Conservation (phyloP, 768 basidiomycete genomes). For the Rhizopogon vesiculosus region DNA sequence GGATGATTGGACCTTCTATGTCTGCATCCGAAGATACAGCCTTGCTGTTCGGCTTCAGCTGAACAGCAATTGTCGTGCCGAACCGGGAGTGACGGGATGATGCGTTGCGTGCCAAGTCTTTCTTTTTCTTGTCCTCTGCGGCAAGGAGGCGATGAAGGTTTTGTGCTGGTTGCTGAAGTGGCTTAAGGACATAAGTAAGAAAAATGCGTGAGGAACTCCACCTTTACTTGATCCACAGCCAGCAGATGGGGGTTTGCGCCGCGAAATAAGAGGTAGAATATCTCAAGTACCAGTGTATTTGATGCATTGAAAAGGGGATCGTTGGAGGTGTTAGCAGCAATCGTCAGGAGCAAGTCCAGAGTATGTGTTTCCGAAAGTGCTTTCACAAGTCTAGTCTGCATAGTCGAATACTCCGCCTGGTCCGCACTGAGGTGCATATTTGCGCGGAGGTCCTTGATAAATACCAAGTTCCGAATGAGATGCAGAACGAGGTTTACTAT, state of each 20-base stretch:
- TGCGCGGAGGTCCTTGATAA: constrained; percentile 82
- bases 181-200: constrained; percentile 10
- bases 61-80: constrained; percentile 89
- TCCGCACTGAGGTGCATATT: constrained; percentile 72
- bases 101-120: constrained; percentile 47
- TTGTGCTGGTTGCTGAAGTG: constrained; percentile 56
- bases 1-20: constrained; percentile 6
- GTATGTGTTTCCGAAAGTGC: constrained; percentile 67
- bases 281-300: constrained; percentile 91
- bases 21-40: constrained; percentile 13
- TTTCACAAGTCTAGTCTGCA: constrained; percentile 76
- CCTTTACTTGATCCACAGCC: constrained; percentile 60
- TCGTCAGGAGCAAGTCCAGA: constrained; percentile 76
- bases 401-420: constrained; percentile 68
- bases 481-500: constrained; percentile 86
- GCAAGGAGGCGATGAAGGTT: constrained; percentile 74
- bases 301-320: constrained; percentile 80
- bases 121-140: constrained; percentile 64
- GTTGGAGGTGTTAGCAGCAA: constrained; percentile 71
- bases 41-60: constrained; percentile 56
- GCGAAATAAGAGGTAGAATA: constrained; percentile 86
- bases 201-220: constrained; percentile 19
- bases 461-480: constrained; percentile 88
- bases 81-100: constrained; percentile 91
- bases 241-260: constrained; percentile 64